Percentiles rank a stretch among this genome's conserved stretches.
These are phyloP conservation scores for Bacidia gigantensis DNA, from an alignment of 495 filamentous ascomycete genomes.

Conservation along the genomic window DNA sequence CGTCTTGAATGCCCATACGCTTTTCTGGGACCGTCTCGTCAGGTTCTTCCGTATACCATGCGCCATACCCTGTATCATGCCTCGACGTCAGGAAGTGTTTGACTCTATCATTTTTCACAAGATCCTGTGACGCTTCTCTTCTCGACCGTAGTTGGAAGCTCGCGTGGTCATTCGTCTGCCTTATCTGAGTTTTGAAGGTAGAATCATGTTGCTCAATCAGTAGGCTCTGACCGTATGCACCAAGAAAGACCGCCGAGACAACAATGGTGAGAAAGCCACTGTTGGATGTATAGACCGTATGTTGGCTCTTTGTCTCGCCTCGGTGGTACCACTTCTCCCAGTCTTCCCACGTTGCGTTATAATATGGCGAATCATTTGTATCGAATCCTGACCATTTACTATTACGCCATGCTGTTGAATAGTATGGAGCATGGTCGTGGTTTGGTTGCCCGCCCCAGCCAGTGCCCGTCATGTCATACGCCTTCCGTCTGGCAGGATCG, in stretches of 20 bases:
- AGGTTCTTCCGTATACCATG: conserved; percentile 8
- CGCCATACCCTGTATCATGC: conserved; percentile 37
- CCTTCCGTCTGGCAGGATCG: conserved; percentile 57
- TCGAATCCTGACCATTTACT: conserved; percentile 17
- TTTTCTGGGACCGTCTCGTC: not conserved
- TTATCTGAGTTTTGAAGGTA: conserved; percentile 45
- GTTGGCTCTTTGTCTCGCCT: conserved; percentile 30
- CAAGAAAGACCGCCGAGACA: conserved; percentile 49
- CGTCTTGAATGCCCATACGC: not conserved
- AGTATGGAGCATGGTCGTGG: conserved; percentile 4
- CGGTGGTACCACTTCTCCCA: conserved; percentile 80
- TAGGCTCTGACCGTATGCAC: conserved; percentile 52
- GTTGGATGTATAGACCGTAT: conserved; percentile 59
- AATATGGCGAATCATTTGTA: conserved; percentile 40
- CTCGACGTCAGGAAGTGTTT: conserved; percentile 58
- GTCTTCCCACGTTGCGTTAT: conserved; percentile 95
- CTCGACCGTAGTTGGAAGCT: conserved; percentile 44
- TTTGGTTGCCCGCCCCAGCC: conserved; percentile 55
- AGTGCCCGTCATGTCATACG: conserved; percentile 68
- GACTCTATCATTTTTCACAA: conserved; percentile 46
- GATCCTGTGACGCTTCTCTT: conserved; percentile 33
- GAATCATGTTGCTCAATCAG: conserved; percentile 44
- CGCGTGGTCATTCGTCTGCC: conserved; percentile 47
- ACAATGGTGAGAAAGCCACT: conserved; percentile 58
- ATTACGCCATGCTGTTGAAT: conserved; percentile 24